phyloP scores from a whole-genome alignment of 2,329 filamentous ascomycete species.

The Trichoderma oligosporum region DNA sequence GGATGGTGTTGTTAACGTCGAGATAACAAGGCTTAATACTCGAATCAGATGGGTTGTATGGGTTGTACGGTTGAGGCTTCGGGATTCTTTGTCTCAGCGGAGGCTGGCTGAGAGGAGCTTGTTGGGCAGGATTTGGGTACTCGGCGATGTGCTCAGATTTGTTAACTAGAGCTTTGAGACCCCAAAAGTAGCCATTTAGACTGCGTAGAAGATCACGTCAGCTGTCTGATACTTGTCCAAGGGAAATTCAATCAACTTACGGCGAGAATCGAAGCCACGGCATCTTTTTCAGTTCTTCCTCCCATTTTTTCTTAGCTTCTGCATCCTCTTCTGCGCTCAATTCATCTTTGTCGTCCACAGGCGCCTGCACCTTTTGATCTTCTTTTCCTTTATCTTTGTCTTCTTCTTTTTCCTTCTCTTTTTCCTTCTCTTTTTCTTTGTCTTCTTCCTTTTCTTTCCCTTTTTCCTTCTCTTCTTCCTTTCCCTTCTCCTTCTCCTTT shows the following conservation, averaged over 20 bases:
- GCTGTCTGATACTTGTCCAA: background rate
- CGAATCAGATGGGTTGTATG: conserved; percentile 58
- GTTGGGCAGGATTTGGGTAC: conserved; percentile 55
- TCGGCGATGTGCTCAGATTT: conserved; percentile 64
- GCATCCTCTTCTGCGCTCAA: conserved; percentile 25
- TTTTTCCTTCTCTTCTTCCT: background rate
- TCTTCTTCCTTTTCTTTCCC: background rate
- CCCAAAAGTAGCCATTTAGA: conserved; percentile 75
- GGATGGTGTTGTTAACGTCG: conserved; percentile 55
- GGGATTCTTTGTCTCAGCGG: conserved; percentile 38
- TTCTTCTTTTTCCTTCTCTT: background rate
- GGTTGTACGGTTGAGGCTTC: conserved; percentile 55
- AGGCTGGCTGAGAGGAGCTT: conserved; percentile 34
- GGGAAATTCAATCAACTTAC: conserved; percentile 27
- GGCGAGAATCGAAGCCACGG: conserved; percentile 41
- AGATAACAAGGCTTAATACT: conserved; percentile 60
- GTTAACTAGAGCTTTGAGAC: conserved; percentile 66
- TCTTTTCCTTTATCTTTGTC: conserved; percentile 6
- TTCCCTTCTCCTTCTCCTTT: background rate
- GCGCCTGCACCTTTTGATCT: background rate
- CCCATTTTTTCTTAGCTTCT: conserved; percentile 27
- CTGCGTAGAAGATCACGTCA: conserved; percentile 41
- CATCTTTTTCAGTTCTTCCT: conserved; percentile 33
- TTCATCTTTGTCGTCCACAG: conserved; percentile 5
- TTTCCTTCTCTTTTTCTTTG: conserved; percentile 18